Percentiles rank a stretch among this genome's conserved stretches.
Evolutionary conservation across 208 protist species (phyloP).

Genomic region (Trypanosoma platydactyli): DNA sequence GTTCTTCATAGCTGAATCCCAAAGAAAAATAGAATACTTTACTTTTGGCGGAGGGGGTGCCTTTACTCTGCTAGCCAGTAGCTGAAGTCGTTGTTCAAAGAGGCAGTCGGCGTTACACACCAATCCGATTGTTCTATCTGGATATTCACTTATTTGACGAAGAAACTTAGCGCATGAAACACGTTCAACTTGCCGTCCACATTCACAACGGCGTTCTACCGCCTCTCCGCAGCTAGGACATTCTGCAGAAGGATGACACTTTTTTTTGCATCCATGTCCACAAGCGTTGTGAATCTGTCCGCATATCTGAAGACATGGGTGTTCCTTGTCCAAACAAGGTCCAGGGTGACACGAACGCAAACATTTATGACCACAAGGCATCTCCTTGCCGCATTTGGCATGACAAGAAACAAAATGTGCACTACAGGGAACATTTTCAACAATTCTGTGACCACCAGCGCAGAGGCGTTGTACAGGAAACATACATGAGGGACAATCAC

Average conservation of each 20-base stretch:
- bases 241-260: slow-evolving; percentile 43
- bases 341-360: slow-evolving; percentile 57
- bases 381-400: slow-evolving; percentile 40
- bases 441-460: slow-evolving; percentile 41
- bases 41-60: slow-evolving; percentile 8
- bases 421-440: slow-evolving; percentile 37
- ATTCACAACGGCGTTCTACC: slow-evolving; percentile 50
- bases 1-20: slow-evolving; percentile 34
- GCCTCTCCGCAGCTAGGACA: slow-evolving; percentile 52
- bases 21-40: slow-evolving; percentile 64
- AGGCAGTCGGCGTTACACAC: slow-evolving; percentile 36
- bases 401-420: slow-evolving; percentile 38
- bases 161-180: slow-evolving; percentile 48
- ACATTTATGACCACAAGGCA: slow-evolving; percentile 70
- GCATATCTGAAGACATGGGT: slow-evolving; percentile 44
- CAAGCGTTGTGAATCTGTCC: slow-evolving; percentile 42
- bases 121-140: slow-evolving; percentile 25
- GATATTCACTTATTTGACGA: slow-evolving; percentile 25
- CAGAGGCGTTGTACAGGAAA: slow-evolving; percentile 44
- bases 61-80: slow-evolving; percentile 25
- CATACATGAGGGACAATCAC: slow-evolving; percentile 65
- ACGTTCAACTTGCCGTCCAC: slow-evolving; percentile 37
- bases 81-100: slow-evolving; percentile 31
- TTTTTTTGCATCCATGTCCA: slow-evolving; percentile 52
- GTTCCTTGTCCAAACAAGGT: slow-evolving; percentile 39